A percentile compares a stretch with the other conserved stretches of the same genome.
These are phyloP conservation scores for Forsythia suspensa DNA, from an alignment of 257 asterid genomes.

Conservation along the genomic window DNA sequence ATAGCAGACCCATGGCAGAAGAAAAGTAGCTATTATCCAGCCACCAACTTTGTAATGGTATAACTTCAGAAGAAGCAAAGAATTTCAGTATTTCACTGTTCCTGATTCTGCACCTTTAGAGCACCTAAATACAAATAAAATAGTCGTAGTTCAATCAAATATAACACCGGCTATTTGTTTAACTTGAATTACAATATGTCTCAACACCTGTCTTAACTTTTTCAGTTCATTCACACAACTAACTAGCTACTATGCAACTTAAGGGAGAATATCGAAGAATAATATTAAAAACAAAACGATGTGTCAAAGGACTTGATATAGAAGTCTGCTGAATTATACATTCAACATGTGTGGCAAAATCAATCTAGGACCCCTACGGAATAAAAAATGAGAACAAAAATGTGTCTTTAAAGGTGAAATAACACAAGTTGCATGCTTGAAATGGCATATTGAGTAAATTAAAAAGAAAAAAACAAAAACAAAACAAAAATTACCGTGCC, in stretches of 20 bases:
- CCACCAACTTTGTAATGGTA: neutral
- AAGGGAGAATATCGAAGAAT: neutral
- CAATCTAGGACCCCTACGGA: neutral
- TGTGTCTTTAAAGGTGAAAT: neutral
- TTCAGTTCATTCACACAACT: neutral
- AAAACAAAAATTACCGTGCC: neutral
- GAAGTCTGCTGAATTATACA: neutral
- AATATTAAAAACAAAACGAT: neutral
- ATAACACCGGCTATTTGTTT: neutral
- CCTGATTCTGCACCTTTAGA: neutral
- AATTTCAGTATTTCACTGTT: neutral
- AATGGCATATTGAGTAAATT: neutral
- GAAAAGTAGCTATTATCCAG: neutral
- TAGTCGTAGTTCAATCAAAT: neutral
- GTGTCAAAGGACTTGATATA: neutral
- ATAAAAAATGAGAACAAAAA: neutral
- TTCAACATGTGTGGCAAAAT: neutral
- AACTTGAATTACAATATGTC: neutral
- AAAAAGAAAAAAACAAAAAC: neutral
- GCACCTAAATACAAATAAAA: neutral
- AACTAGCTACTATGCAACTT: neutral
- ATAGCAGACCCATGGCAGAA: neutral
- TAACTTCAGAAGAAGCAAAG: neutral
- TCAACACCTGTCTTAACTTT: neutral
- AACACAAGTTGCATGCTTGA: neutral